Base-by-base conservation (phyloP, 306 rosid genomes). In the Pachyrhizus erosus region DNA sequence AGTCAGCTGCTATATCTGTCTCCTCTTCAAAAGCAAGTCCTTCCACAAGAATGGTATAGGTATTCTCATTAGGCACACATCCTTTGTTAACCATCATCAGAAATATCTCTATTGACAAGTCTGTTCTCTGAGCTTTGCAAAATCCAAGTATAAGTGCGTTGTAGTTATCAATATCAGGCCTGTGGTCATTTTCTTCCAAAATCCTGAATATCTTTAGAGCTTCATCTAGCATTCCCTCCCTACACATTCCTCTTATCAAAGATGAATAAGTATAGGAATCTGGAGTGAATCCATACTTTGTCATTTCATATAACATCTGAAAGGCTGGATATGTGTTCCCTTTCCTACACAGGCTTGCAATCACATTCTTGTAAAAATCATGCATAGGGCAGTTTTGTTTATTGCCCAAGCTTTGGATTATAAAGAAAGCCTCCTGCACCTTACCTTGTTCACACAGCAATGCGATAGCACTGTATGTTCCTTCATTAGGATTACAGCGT, bases 261-360 rank as follows among this genome's bases (percentile, higher is more conserved):
- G 97, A 89, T 15, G 98, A 93, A 65, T 96, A 89, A 6, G 98
- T 92, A 74, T 83, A 87, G 34, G 97, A 91, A 67, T 93, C 97
- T 0, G 99, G 98, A 2, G 85, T 88, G 55, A 93, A 96, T 54
- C 97, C 97, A n/a, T 73, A 78, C 84, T 87, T 86, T 17, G 91
- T 87, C 92, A 93, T 93, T 87, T 96, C 98, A 66, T 92, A 89
- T 82, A 96, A 87, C 54, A 96, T 54, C 77, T 93, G 93, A 87
- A 96, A 92, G 10, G 99, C 98, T 48, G 96, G 80, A 85, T 88
- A 88, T 9, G 99, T 93, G 88, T 91, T 93, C 72, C 97, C 97
- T 89, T 89, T 92, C 87, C 91, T 87, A 87, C 98, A 96, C 88
- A 96, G 34, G 75, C 90, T 80, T 37, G 92, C 78, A 68, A 96